Conservation (phyloP, 495 filamentous ascomycete species). For the Clavariopsis aquatica region DNA sequence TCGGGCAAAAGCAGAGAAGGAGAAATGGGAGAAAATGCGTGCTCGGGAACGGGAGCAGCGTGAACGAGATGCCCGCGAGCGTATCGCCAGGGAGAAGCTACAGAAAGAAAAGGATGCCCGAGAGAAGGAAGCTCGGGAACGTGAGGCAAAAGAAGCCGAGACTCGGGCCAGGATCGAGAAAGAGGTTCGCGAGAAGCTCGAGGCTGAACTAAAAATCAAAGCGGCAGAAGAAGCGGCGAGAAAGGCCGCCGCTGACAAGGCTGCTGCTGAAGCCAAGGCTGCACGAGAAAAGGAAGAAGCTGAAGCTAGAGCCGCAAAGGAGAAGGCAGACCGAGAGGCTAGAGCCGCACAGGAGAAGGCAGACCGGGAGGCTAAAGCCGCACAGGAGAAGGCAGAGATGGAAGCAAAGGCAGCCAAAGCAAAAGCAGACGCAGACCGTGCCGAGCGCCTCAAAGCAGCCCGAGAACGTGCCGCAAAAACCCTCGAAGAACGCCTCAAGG, state of each 20-base stretch:
- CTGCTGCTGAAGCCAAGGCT: conserved; percentile 40
- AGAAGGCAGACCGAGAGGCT: conserved; percentile 35
- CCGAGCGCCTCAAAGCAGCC: conserved; percentile 31
- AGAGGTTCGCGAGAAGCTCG: conserved; percentile 44
- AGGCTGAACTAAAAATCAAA: conserved; percentile 53
- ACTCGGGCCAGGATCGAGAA: conserved; percentile 34
- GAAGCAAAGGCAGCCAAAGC: conserved; percentile 24
- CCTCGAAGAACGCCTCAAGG: conserved; percentile 32
- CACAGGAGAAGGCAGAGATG: conserved; percentile 36
- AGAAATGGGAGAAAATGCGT: conserved; percentile 50
- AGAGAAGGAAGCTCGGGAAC: conserved; percentile 42
- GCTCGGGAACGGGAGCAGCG: conserved; percentile 48
- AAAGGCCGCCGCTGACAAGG: conserved; percentile 44
- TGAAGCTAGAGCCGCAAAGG: conserved; percentile 33
- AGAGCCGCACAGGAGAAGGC: conserved; percentile 45
- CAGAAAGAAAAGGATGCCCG: conserved; percentile 53
- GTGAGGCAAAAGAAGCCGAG: conserved; percentile 44
- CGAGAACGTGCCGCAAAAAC: conserved; percentile 31
- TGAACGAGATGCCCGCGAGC: conserved; percentile 48
- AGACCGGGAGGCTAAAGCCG: conserved; percentile 36
- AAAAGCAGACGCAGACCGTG: conserved; percentile 33
- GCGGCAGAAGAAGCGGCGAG: conserved; percentile 47
- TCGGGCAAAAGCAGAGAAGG: conserved; percentile 47
- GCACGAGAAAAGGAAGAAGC: conserved; percentile 44
- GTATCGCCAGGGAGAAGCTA: conserved; percentile 46